Evolutionary conservation across 768 basidiomycete genomes (phyloP).

Genomic region (Tylopilus subfusipes): DNA sequence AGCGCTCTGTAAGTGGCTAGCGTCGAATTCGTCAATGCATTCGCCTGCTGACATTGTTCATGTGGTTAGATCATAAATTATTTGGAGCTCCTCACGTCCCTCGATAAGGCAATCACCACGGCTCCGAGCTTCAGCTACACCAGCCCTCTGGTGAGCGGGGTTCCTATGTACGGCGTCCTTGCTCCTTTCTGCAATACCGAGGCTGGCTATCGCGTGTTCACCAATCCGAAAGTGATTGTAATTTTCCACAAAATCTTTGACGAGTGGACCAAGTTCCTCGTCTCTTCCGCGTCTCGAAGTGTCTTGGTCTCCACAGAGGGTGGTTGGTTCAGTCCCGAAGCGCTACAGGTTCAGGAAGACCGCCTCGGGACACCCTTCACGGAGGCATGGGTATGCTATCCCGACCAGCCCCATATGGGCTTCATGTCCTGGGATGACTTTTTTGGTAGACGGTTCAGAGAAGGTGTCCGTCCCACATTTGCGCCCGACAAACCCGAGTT

Average conservation of each 20-base stretch:
- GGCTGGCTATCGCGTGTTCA: constrained; percentile 23
- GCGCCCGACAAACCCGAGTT: constrained; percentile 14
- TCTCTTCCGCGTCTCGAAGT: constrained; percentile 38
- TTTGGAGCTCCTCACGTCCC: constrained; percentile 5
- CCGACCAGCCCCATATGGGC: constrained; percentile 40
- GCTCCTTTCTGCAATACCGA: constrained; percentile 23
- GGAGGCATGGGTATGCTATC: constrained; percentile 42
- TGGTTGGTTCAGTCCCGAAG: constrained; percentile 49
- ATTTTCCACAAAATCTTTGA: constrained; percentile 47
- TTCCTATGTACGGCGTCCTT: constrained; percentile 22
- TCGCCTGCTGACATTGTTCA: background rate
- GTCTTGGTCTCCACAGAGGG: constrained; percentile 37
- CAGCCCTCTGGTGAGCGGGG: constrained; percentile 24
- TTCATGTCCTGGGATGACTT: constrained; percentile 53
- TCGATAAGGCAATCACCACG: constrained; percentile 13
- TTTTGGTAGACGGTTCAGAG: constrained; percentile 46
- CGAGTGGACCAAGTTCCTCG: constrained; percentile 47
- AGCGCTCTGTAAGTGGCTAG: constrained; percentile 5
- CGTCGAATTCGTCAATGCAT: background rate
- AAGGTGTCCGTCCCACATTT: constrained; percentile 39
- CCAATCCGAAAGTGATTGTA: constrained; percentile 41
- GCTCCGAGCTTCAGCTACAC: constrained; percentile 16
- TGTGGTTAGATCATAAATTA: constrained; percentile 3
- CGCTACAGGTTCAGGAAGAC: constrained; percentile 15
- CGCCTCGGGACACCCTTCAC: constrained; percentile 31